phyloP scores from a whole-genome alignment of 1,284 basidiomycete genomes.

The Ceratobasidium sp. region DNA sequence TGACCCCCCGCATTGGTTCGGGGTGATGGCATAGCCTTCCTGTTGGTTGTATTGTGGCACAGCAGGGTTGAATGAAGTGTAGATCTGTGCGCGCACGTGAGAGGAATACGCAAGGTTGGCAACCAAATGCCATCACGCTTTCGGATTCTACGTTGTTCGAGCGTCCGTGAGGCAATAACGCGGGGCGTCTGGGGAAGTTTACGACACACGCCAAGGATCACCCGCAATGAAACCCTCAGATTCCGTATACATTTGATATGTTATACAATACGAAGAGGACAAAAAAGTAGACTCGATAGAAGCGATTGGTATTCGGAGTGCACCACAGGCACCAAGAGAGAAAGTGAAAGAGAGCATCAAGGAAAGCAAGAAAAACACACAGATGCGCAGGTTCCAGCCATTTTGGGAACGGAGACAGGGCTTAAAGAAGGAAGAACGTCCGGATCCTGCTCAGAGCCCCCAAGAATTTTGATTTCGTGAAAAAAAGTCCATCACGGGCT shows the following conservation, averaged over 20 bases:
- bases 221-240: constrained; percentile 16
- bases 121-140: constrained; percentile 5
- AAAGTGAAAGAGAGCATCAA: neutral
- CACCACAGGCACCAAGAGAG: constrained; percentile 5
- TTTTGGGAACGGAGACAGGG: constrained; percentile 19
- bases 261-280: constrained; percentile 19
- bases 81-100: constrained; percentile 26
- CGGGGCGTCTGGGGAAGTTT: constrained; percentile 29
- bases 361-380: neutral
- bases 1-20: constrained; percentile 1
- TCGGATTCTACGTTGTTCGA: constrained; percentile 15
- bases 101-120: constrained; percentile 9
- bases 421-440: constrained; percentile 33
- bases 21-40: constrained; percentile 13
- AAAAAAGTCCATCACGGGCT: constrained; percentile 26
- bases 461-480: constrained; percentile 10
- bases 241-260: constrained; percentile 26
- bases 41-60: constrained; percentile 17
- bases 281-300: neutral
- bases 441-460: constrained; percentile 37
- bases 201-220: constrained; percentile 22
- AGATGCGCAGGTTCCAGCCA: constrained; percentile 6
- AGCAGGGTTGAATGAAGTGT: constrained; percentile 22
- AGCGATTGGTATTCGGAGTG: constrained; percentile 9
- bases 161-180: constrained; percentile 26